These are phyloP conservation scores for Rosa multiflora DNA, from an alignment of 306 rosid species.

Conservation along the genomic window DNA sequence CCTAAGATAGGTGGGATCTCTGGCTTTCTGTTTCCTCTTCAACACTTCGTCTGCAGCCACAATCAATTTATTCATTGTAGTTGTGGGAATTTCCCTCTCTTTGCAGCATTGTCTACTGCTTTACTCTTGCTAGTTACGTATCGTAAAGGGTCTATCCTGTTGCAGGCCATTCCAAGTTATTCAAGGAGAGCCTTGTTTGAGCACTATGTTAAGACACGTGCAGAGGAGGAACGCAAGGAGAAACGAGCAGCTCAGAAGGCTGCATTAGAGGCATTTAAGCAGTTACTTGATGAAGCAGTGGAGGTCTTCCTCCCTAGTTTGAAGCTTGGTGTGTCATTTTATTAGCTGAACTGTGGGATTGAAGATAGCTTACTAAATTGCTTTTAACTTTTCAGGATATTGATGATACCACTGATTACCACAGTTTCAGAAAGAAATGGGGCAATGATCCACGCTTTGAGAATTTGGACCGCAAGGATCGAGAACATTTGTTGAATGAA, in stretches of 20 bases:
- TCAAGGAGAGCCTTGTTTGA: conserved; percentile 95
- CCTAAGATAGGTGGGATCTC: neutral
- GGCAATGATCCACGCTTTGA: conserved; percentile 82
- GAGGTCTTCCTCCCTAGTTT: conserved; percentile 52
- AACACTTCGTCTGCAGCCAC: neutral
- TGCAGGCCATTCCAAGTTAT: conserved; percentile 92
- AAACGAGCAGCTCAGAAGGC: conserved; percentile 96
- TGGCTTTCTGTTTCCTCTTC: neutral
- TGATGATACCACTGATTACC: conserved; percentile 65
- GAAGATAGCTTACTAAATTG: conserved; percentile 20
- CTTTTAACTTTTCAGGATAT: conserved; percentile 59
- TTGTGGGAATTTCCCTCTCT: neutral
- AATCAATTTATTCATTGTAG: neutral
- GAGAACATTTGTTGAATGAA: conserved; percentile 81
- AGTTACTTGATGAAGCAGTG: conserved; percentile 68
- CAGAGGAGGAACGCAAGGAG: conserved; percentile 98
- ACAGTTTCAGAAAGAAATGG: conserved; percentile 81
- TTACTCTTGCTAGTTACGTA: conserved; percentile 12
- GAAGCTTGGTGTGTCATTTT: conserved; percentile 20
- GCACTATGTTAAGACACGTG: conserved; percentile 95
- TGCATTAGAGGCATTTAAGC: conserved; percentile 88
- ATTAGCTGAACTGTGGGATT: conserved; percentile 19
- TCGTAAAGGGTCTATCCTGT: conserved; percentile 24
- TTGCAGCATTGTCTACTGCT: neutral
- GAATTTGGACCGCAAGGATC: conserved; percentile 93